These are phyloP conservation scores for Leishmania tarentolae DNA, from an alignment of 208 protist genomes.

Conservation along the genomic window DNA sequence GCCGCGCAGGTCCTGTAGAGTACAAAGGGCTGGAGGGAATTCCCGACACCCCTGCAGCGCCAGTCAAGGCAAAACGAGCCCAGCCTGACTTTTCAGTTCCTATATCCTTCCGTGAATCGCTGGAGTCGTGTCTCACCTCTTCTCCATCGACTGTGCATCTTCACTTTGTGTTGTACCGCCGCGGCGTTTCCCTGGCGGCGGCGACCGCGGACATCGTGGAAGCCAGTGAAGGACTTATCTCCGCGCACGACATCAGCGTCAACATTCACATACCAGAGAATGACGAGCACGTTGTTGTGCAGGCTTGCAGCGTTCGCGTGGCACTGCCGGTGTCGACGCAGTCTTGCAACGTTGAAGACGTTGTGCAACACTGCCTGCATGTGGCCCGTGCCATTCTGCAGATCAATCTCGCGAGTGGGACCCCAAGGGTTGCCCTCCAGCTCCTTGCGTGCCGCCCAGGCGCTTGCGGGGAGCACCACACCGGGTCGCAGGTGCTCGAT, in stretches of 20 bases:
- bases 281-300: slow-evolving; percentile 49
- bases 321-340: slow-evolving; percentile 8
- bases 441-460: slow-evolving; percentile 28
- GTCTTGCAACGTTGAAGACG: slow-evolving; percentile 9
- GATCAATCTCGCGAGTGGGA: slow-evolving; percentile 18
- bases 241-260: slow-evolving; percentile 8
- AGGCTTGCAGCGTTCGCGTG: slow-evolving; percentile 53
- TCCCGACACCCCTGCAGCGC: background rate
- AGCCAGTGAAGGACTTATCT: slow-evolving; percentile 33
- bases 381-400: slow-evolving; percentile 24
- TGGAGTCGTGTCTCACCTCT: slow-evolving; percentile 15
- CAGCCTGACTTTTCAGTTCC: background rate
- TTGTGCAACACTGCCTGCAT: slow-evolving; percentile 37
- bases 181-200: slow-evolving; percentile 39
- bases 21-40: background rate
- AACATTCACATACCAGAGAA: slow-evolving; percentile 17
- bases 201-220: slow-evolving; percentile 37
- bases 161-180: slow-evolving; percentile 71
- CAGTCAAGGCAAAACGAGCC: background rate
- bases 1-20: background rate
- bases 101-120: slow-evolving; percentile 13
- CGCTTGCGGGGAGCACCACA: slow-evolving; percentile 10
- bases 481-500: slow-evolving; percentile 2
- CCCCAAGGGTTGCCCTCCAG: slow-evolving; percentile 20
- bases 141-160: slow-evolving; percentile 32